Evolutionary conservation across 768 basidiomycete species (phyloP), one percentile per base, ranked within the genome.

Genomic region (Tricholoma terreum): DNA sequence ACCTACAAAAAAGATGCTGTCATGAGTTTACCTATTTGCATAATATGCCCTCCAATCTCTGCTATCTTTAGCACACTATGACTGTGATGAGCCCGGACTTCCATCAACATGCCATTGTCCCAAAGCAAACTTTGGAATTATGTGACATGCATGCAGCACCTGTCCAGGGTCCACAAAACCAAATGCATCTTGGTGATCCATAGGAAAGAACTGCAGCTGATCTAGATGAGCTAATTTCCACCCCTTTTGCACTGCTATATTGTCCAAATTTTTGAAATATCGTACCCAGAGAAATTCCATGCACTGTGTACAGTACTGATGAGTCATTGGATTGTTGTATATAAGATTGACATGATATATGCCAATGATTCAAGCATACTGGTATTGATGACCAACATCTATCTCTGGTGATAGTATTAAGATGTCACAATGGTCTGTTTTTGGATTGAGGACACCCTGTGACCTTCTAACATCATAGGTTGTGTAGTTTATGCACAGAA

Each of bases 391-490:
- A 15, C 12, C 53, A 11, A 42, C 27, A 5, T 61, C 55, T 6
- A 45, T 48, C 14, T 71, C 66, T 38, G 55, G 55, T 11, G 70
- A 62, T 4, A 63, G 54, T 2, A 73, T 52, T 67, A 76, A 77
- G 21, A 83, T 54, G 31, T 81, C 65, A 1, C 67, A 43, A 11
- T 77, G 72, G 10, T 33, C 45, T 0, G 66, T 73, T 0, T 58
- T 43, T 0, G 75, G 71, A 48, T 80, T 80, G 50, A 83, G 59
- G 0, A 65, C 61, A 57, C 83, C 80, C 54, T 79, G 77, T 8
- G 65, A 64, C 0, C 74, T 69, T 2, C 71, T 68, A 19, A 78
- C 57, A 61, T 80, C 73, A 58, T 79, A 80, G 0, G 74, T 76
- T 0, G 75, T 76, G 56, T 74, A 78, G 58, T 77, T 77, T 45